A percentile compares a stretch with the other conserved stretches of the same genome.
Evolutionary conservation across 208 protist genomes (phyloP).

Genomic region (Vickermania spadyakhi): DNA sequence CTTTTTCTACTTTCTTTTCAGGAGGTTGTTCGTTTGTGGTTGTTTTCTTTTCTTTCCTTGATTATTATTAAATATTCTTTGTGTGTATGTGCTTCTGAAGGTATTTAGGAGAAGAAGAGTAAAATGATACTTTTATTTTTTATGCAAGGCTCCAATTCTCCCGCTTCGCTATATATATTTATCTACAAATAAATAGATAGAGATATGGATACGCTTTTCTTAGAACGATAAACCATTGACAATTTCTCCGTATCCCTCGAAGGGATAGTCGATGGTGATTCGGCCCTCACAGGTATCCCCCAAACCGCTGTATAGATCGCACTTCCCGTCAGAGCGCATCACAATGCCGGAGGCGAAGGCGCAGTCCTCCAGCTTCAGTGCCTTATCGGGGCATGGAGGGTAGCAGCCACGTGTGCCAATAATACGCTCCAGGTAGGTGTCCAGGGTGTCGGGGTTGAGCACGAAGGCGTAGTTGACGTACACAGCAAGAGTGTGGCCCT

Average conservation of each 20-base stretch:
- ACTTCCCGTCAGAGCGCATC: constrained; percentile 56
- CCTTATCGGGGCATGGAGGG: constrained; percentile 38
- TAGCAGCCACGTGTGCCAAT: constrained; percentile 56
- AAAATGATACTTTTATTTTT: too few relatives aligned
- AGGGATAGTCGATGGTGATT: constrained; percentile 67
- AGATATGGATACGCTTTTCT: too few relatives aligned
- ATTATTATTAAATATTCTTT: too few relatives aligned
- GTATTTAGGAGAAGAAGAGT: too few relatives aligned
- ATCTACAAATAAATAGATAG: too few relatives aligned
- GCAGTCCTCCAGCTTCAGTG: constrained; percentile 34
- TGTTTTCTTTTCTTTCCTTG: too few relatives aligned
- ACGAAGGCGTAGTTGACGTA: constrained; percentile 63
- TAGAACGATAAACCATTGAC: constrained; percentile 27
- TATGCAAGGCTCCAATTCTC: too few relatives aligned
- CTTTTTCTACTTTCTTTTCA: too few relatives aligned
- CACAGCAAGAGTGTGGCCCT: constrained; percentile 23
- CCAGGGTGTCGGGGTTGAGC: constrained; percentile 32
- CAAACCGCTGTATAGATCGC: constrained; percentile 58
- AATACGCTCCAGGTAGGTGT: constrained; percentile 25
- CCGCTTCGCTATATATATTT: too few relatives aligned
- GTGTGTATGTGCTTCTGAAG: too few relatives aligned
- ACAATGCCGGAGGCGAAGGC: constrained; percentile 53
- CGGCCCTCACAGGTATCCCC: constrained; percentile 50
- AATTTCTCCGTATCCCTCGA: constrained; percentile 42
- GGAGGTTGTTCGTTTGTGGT: too few relatives aligned